These are phyloP conservation scores for Umbelopsis sp. DNA, from an alignment of 371 early-diverging fungal species.

Conservation along the genomic window DNA sequence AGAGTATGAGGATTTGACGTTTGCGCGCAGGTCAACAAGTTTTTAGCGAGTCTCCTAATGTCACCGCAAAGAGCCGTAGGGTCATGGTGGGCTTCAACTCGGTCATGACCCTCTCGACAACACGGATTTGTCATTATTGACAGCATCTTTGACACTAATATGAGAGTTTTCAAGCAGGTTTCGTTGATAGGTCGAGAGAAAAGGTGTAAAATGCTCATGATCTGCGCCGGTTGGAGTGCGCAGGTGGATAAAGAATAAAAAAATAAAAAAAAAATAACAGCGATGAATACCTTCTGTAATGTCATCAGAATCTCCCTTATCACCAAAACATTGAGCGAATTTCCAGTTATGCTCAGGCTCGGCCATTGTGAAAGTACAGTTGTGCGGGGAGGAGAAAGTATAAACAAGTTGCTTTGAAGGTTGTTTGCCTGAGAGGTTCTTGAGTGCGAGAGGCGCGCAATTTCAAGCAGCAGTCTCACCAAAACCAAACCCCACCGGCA, in stretches of 20 bases:
- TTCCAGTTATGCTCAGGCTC: slow-evolving; percentile 84
- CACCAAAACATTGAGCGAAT: slow-evolving; percentile 98
- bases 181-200: neutral
- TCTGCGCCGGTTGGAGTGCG: neutral
- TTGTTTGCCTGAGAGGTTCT: neutral
- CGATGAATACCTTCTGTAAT: slow-evolving; percentile 91
- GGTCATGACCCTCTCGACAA: neutral
- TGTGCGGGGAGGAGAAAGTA: slow-evolving; percentile 1
- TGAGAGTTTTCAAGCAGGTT: neutral
- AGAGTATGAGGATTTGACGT: no score
- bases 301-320: slow-evolving; percentile 97
- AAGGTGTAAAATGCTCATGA: neutral
- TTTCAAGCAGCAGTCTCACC: slow-evolving; percentile 15
- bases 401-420: slow-evolving; percentile 1
- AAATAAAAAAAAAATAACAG: slow-evolving; percentile 6
- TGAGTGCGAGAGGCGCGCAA: slow-evolving; percentile 21
- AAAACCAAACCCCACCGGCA: neutral
- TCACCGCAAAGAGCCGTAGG: no score
- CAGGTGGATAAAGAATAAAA: neutral
- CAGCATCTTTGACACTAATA: neutral
- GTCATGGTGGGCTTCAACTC: neutral
- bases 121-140: neutral
- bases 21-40: no score
- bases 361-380: slow-evolving; percentile 18
- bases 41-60: no score